Evolutionary conservation across 331 rosid species (phyloP), one percentile per base, ranked within the genome.

Genomic region (Quercus phellos): DNA sequence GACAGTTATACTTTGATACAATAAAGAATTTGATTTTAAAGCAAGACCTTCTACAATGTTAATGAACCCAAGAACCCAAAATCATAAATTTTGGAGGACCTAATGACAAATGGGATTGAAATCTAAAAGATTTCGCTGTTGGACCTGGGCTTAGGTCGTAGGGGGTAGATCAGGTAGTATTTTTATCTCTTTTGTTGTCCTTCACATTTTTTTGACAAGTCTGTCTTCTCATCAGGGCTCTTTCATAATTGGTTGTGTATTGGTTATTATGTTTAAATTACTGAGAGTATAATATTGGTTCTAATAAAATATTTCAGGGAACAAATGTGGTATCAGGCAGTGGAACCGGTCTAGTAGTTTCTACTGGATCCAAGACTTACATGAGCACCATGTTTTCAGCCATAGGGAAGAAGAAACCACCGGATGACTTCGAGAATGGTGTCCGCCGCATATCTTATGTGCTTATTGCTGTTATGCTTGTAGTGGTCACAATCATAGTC

Each of bases 361-460:
- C 97, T n/a, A 92, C 97, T 12, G 92, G 96, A 86, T 90, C 94
- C 43, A 86, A 79, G 75, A 92, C 97, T 29, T 92, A 90, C 87
- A 86, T 89, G 94, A 92, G 93, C 85, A 92, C 94, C 77, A 90
- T 90, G 92, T 92, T 89, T 82, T 89, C 90, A 69, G 84, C 85
- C 53, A 82, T 90, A 70, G 96, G 97, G 77, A 90, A 85, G 89
- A 87, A 80, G 81, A 86, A 84, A 84, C 90, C 87, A 34, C 89
- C 91, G 13, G 90, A 92, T 81, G 92, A 90, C 4, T 92, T 92
- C 63, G 96, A 92, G 83, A 79, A 55, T 60, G 92, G 96, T 55
- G 81, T 92, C 18, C 83, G 79, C 55, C 84, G 85, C 81, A 90
- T 92, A 80, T 88, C 93, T 78, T 92, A 83, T 77, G 73, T 86